Percentiles rank a stretch among this genome's conserved stretches.
Conservation (phyloP, 2,329 filamentous ascomycete species). For the Cladophialophora chaetospira region DNA sequence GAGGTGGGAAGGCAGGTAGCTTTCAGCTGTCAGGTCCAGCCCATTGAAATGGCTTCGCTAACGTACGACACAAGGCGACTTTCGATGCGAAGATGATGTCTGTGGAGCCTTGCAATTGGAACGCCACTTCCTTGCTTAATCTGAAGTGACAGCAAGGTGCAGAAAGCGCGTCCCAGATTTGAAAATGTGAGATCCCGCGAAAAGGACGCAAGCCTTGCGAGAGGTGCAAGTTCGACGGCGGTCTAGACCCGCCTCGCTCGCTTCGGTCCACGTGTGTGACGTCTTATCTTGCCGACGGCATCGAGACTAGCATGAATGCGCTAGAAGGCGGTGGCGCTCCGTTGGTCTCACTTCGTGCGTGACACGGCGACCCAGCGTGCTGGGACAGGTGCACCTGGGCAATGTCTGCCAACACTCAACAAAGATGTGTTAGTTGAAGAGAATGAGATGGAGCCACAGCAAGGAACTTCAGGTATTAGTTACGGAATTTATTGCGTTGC, state of each 20-base stretch:
- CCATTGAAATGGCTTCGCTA: neutral
- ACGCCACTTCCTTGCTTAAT: neutral
- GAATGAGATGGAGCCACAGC: no score
- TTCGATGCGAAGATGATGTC: neutral
- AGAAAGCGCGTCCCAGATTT: neutral
- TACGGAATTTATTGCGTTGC: no score
- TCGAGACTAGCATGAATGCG: neutral
- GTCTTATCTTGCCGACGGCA: neutral
- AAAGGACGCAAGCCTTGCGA: neutral
- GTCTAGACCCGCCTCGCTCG: slow-evolving; percentile 7
- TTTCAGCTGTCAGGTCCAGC: neutral
- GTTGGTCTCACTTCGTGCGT: neutral
- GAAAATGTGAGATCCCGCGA: no score
- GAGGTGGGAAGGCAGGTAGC: neutral
- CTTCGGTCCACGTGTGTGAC: neutral
- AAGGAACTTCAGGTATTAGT: no score
- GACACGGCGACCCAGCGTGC: neutral
- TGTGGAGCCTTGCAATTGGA: neutral
- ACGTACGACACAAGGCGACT: neutral
- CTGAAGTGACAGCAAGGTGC: neutral
- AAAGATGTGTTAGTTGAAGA: neutral
- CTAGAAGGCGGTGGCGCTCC: slow-evolving; percentile 2
- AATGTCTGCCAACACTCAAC: neutral
- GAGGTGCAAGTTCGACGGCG: neutral
- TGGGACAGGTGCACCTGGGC: slow-evolving; percentile 1